Evolutionary conservation across 164 flowering plant species (phyloP).

Genomic region (Amborella trichopoda): DNA sequence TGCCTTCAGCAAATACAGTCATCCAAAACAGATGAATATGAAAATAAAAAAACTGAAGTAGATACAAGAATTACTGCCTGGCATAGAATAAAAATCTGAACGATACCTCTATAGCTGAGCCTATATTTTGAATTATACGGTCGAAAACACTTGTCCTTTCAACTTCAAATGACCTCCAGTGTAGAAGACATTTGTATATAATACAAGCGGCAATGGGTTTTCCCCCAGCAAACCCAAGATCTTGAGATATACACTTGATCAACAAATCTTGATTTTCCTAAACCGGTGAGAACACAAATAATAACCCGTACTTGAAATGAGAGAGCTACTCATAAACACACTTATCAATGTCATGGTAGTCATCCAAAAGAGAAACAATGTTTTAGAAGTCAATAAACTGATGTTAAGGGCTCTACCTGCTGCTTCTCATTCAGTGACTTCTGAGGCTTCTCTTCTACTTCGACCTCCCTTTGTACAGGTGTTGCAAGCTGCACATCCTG

Average conservation of each 20-base stretch:
- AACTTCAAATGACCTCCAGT: slow-evolving; percentile 99
- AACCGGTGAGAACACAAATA: background rate
- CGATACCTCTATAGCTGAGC: slow-evolving; percentile 74
- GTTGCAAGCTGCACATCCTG: slow-evolving; percentile 46
- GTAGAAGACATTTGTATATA: slow-evolving; percentile 92
- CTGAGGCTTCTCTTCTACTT: slow-evolving; percentile 77
- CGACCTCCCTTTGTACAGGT: slow-evolving; percentile 47
- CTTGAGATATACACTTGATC: slow-evolving; percentile 78
- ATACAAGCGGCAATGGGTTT: slow-evolving; percentile 89
- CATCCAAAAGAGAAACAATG: too few relatives aligned
- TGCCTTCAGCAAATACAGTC: too few relatives aligned
- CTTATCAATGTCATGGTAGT: background rate
- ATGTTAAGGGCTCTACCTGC: slow-evolving; percentile 37
- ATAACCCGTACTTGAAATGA: background rate
- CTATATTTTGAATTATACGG: slow-evolving; percentile 84
- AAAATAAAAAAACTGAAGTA: too few relatives aligned
- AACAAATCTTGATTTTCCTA: slow-evolving; percentile 94
- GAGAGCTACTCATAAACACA: background rate
- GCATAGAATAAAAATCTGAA: background rate
- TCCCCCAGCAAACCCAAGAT: slow-evolving; percentile 78
- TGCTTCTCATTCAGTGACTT: slow-evolving; percentile 89
- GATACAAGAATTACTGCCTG: background rate
- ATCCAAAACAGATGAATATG: too few relatives aligned
- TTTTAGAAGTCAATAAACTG: background rate
- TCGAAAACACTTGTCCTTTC: slow-evolving; percentile 93